phyloP scores from a whole-genome alignment of 2,329 filamentous ascomycete species.

The Polychaeton citri region DNA sequence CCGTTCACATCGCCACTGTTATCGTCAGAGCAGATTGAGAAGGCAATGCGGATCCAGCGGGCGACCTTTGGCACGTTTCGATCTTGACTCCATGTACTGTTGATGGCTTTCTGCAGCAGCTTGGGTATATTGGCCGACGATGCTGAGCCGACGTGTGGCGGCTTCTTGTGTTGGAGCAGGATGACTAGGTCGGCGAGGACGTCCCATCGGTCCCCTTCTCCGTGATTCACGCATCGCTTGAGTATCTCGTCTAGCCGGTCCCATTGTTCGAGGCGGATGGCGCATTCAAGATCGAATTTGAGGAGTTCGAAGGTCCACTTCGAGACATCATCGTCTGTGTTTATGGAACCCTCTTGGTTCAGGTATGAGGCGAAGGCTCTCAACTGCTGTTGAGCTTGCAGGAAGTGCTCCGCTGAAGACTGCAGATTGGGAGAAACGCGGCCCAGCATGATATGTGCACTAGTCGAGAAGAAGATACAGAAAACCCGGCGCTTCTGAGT shows the following conservation, averaged over 20 bases:
- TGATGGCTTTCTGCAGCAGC: constrained; percentile 53
- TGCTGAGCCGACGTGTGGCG: constrained; percentile 10
- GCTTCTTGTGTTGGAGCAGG: constrained; percentile 26
- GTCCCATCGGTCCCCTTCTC: constrained; percentile 26
- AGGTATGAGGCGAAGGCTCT: constrained; percentile 39
- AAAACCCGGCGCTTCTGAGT: constrained; percentile 48
- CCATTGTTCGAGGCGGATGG: constrained; percentile 54
- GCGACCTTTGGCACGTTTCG: constrained; percentile 50
- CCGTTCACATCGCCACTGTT: constrained; percentile 34
- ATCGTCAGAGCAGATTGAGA: constrained; percentile 50
- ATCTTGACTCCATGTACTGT: constrained; percentile 42
- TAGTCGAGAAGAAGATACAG: constrained; percentile 53
- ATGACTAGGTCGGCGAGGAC: constrained; percentile 34
- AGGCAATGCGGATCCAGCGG: constrained; percentile 67
- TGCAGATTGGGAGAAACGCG: constrained; percentile 32
- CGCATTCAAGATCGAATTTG: constrained; percentile 69
- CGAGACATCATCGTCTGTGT: constrained; percentile 21
- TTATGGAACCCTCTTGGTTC: constrained; percentile 27
- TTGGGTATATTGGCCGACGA: constrained; percentile 10
- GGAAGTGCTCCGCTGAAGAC: constrained; percentile 47
- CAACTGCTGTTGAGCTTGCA: constrained; percentile 43
- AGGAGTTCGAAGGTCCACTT: constrained; percentile 45
- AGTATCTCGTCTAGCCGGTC: constrained; percentile 51
- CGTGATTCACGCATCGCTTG: constrained; percentile 20
- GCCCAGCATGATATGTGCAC: constrained; percentile 33